Percentiles rank a stretch among this genome's conserved stretches.
These are phyloP conservation scores for Paracamarosporium sp. DNA, from an alignment of 2,329 filamentous ascomycete genomes.

Conservation along the genomic window DNA sequence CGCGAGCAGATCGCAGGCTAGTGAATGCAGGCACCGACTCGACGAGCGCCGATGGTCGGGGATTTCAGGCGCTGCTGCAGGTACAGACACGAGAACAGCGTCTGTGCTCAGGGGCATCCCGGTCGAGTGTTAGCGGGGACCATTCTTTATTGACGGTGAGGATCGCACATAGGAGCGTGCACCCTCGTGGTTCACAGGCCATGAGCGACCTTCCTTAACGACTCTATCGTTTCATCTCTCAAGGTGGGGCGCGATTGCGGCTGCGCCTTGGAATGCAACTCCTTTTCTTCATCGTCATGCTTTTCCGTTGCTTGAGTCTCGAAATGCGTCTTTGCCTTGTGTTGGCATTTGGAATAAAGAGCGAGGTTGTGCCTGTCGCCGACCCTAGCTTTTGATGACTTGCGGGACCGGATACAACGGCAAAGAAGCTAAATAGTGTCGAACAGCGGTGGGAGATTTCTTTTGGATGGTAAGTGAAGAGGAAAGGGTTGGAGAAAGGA, in stretches of 20 bases:
- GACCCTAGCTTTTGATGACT: background rate
- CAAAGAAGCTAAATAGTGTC: background rate
- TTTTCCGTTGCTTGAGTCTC: background rate
- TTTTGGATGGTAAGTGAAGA: background rate
- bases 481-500: background rate
- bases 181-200: background rate
- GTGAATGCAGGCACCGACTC: background rate
- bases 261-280: background rate
- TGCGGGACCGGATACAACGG: background rate
- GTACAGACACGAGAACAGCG: slow-evolving; percentile 4
- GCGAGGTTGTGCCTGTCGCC: background rate
- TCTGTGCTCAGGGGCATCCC: slow-evolving; percentile 13
- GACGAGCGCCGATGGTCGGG: background rate
- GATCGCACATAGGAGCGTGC: slow-evolving; percentile 9
- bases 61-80: slow-evolving; percentile 5
- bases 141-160: slow-evolving; percentile 1
- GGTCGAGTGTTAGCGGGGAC: background rate
- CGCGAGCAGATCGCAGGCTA: background rate
- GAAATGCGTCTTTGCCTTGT: background rate
- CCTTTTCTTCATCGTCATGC: background rate
- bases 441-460: background rate
- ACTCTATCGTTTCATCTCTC: slow-evolving; percentile 1
- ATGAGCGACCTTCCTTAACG: background rate
- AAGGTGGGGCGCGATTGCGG: background rate
- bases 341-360: background rate